These are phyloP conservation scores for Fusarium illudens DNA, from an alignment of 2,329 filamentous ascomycete genomes.

Conservation along the genomic window DNA sequence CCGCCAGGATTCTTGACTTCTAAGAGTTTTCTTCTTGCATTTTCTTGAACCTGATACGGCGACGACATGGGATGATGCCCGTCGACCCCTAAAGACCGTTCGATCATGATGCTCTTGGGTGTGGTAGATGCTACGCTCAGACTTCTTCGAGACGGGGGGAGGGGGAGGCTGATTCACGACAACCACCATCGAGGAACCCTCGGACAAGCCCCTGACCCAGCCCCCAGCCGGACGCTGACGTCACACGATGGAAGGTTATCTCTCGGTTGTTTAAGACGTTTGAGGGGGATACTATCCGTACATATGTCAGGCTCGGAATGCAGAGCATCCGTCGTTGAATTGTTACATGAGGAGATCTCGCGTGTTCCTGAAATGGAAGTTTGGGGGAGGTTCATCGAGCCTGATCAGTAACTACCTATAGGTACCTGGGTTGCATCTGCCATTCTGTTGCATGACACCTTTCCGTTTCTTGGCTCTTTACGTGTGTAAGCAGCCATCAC, in stretches of 20 bases:
- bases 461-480: background rate
- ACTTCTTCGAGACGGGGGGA: background rate
- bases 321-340: slow-evolving; percentile 3
- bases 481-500: background rate
- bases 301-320: slow-evolving; percentile 2
- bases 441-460: background rate
- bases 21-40: no score
- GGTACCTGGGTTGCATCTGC: background rate
- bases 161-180: background rate
- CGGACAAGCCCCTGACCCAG: background rate
- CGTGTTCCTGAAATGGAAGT: background rate
- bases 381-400: background rate
- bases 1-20: no score
- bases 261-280: slow-evolving; percentile 8
- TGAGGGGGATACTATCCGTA: background rate
- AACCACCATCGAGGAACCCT: background rate
- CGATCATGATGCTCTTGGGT: background rate
- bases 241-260: slow-evolving; percentile 13
- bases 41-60: background rate
- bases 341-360: background rate
- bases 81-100: background rate
- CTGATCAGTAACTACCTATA: no score
- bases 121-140: slow-evolving; percentile 1
- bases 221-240: slow-evolving; percentile 17
- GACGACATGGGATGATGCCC: background rate